phyloP scores from a whole-genome alignment of 805 yeast species.

The Hanseniaspora osmophila region DNA sequence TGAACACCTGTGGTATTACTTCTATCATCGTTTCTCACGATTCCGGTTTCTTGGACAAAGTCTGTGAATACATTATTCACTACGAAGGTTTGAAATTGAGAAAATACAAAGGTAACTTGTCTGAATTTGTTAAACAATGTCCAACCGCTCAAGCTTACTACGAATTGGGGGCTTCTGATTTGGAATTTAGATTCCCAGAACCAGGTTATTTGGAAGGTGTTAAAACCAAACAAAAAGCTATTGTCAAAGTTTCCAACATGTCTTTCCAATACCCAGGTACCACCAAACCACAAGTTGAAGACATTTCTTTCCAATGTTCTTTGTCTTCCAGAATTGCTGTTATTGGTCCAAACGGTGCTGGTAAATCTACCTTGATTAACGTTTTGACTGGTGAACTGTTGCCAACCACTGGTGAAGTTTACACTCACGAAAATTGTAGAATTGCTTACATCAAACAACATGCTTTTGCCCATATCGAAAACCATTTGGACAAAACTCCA shows the following conservation, averaged over 20 bases:
- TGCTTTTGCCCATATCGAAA: conserved; percentile 98
- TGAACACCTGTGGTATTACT: conserved; percentile 95
- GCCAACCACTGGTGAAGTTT: conserved; percentile 97
- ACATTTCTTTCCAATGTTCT: conserved; percentile 96
- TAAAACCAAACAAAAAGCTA: conserved; percentile 99
- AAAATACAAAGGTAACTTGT: conserved; percentile 98
- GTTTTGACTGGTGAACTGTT: conserved; percentile 98
- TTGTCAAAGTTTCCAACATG: conserved; percentile 95
- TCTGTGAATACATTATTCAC: conserved; percentile 95
- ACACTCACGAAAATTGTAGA: conserved; percentile 99
- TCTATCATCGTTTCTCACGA: conserved; percentile 98
- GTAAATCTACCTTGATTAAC: conserved; percentile 97
- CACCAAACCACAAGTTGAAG: conserved; percentile 79
- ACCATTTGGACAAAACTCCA: conserved; percentile 98
- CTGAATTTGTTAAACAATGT: conserved; percentile 96
- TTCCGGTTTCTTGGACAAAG: conserved; percentile 97
- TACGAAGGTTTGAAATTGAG: conserved; percentile 99
- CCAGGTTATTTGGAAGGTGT: conserved; percentile 99
- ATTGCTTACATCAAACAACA: conserved; percentile 99
- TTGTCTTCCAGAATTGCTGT: conserved; percentile 99
- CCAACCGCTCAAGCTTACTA: conserved; percentile 98
- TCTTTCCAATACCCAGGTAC: conserved; percentile 99
- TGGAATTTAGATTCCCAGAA: conserved; percentile 96
- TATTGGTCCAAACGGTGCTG: conserved; percentile 99
- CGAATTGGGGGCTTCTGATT: conserved; percentile 95